These are phyloP conservation scores for Irpex sp. DNA, from an alignment of 1,284 basidiomycete species.

Conservation along the genomic window DNA sequence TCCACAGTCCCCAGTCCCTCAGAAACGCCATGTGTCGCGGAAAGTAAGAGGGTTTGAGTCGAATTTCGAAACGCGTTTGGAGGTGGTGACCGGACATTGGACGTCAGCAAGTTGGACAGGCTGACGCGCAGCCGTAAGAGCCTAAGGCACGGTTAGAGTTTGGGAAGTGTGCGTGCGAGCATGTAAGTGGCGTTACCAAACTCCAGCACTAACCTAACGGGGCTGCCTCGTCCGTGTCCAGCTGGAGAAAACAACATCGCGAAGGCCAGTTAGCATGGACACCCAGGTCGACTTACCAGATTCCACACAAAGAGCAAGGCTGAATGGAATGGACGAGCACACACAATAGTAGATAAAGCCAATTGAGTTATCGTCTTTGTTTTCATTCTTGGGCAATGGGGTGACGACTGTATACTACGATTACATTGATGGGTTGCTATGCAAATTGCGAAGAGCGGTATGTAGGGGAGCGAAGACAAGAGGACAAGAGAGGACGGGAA, in stretches of 20 bases:
- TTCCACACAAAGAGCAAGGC: background rate
- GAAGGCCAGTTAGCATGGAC: background rate
- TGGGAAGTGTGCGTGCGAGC: background rate
- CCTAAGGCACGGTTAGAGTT: background rate
- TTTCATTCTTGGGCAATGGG: constrained; percentile 3
- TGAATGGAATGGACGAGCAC: too few relatives aligned
- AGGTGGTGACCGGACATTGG: too few relatives aligned
- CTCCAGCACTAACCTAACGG: background rate
- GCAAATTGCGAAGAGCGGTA: constrained; percentile 1
- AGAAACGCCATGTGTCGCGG: too few relatives aligned
- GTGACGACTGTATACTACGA: constrained; percentile 11
- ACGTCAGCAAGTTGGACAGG: too few relatives aligned
- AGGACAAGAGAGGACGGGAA: background rate
- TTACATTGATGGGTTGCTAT: constrained; percentile 10
- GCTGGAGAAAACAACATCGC: background rate
- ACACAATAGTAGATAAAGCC: background rate
- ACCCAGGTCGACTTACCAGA: background rate
- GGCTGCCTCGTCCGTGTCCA: background rate
- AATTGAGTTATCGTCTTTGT: constrained; percentile 2
- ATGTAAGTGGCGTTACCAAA: background rate
- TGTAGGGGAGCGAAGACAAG: constrained; percentile 1
- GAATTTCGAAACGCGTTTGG: too few relatives aligned
- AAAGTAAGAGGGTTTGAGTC: too few relatives aligned
- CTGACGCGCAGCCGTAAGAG: too few relatives aligned
- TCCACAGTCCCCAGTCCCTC: too few relatives aligned